These are phyloP conservation scores for Wickerhamomyces alni DNA, from an alignment of 805 yeast species.

Conservation along the genomic window DNA sequence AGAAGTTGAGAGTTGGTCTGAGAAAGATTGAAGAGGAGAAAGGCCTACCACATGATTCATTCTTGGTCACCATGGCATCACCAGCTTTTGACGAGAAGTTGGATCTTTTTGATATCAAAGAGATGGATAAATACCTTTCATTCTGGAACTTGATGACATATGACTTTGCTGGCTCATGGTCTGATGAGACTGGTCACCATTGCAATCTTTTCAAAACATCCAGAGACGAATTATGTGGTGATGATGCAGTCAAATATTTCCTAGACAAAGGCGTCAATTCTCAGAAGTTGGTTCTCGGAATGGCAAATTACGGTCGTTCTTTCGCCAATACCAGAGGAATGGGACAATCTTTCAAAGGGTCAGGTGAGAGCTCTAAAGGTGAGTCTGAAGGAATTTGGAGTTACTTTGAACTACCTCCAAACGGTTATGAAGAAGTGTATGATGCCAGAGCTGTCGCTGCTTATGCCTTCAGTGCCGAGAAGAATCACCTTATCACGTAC, in stretches of 20 bases:
- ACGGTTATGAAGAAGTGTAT: conserved; percentile 37
- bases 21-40: conserved; percentile 29
- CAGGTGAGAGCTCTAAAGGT: conserved; percentile 37
- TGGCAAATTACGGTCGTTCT: conserved; percentile 79
- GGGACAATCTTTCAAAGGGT: conserved; percentile 39
- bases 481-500: conserved; percentile 46
- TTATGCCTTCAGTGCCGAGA: conserved; percentile 37
- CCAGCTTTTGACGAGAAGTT: conserved; percentile 57
- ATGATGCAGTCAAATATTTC: conserved; percentile 42
- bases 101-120: conserved; percentile 34
- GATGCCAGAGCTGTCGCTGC: conserved; percentile 52
- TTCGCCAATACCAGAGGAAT: conserved; percentile 37
- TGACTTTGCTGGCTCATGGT: conserved; percentile 82
- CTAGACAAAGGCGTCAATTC: conserved; percentile 35
- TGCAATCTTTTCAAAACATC: conserved; percentile 47
- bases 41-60: conserved; percentile 21
- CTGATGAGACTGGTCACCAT: conserved; percentile 54
- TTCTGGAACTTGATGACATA: conserved; percentile 91
- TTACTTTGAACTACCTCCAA: conserved; percentile 48
- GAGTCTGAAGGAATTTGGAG: conserved; percentile 45
- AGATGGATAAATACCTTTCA: conserved; percentile 53
- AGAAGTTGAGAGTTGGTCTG: conserved; percentile 33
- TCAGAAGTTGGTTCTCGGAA: conserved; percentile 64
- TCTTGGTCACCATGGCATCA: conserved; percentile 64
- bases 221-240: conserved; percentile 40